Evolutionary conservation across 2,329 filamentous ascomycete species (phyloP).

Genomic region (Whalleya microplaca): DNA sequence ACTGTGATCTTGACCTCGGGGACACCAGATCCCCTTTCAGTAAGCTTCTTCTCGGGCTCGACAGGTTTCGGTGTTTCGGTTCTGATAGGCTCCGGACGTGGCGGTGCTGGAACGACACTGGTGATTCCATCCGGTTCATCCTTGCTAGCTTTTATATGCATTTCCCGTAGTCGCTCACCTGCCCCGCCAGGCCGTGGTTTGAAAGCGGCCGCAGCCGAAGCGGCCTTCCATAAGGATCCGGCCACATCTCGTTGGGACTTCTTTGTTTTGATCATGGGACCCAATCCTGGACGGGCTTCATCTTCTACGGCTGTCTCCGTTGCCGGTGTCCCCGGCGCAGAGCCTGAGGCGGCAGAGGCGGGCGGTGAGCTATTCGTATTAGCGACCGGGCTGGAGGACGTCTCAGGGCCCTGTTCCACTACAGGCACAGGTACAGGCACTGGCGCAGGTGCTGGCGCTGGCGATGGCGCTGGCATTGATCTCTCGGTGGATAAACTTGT

Average conservation of each 20-base stretch:
- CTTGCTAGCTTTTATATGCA: constrained; percentile 57
- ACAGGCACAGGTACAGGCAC: constrained; percentile 25
- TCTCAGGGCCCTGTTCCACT: constrained; percentile 20
- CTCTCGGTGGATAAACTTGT: constrained; percentile 40
- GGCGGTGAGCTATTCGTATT: constrained; percentile 24
- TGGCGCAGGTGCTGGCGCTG: background rate
- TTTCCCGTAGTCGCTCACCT: constrained; percentile 73
- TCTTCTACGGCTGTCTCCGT: constrained; percentile 39
- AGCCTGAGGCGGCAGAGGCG: constrained; percentile 28
- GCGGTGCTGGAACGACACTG: constrained; percentile 81
- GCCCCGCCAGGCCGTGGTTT: constrained; percentile 88
- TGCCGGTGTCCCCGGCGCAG: constrained; percentile 35
- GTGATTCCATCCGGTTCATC: constrained; percentile 88
- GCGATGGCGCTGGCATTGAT: constrained; percentile 25
- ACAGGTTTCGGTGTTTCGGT: constrained; percentile 41
- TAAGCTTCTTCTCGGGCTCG: constrained; percentile 40
- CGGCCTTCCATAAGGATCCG: constrained; percentile 78
- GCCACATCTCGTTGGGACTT: constrained; percentile 74
- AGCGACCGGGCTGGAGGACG: constrained; percentile 9
- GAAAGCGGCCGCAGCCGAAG: constrained; percentile 72
- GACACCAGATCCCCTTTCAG: constrained; percentile 43
- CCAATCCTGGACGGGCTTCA: constrained; percentile 71
- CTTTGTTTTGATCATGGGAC: constrained; percentile 88
- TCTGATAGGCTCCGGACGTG: constrained; percentile 47
- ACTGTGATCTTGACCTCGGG: constrained; percentile 64